Evolutionary conservation across 2,329 filamentous ascomycete genomes (phyloP), one percentile per base, ranked within the genome.

Genomic region (Penicillium sp.): DNA sequence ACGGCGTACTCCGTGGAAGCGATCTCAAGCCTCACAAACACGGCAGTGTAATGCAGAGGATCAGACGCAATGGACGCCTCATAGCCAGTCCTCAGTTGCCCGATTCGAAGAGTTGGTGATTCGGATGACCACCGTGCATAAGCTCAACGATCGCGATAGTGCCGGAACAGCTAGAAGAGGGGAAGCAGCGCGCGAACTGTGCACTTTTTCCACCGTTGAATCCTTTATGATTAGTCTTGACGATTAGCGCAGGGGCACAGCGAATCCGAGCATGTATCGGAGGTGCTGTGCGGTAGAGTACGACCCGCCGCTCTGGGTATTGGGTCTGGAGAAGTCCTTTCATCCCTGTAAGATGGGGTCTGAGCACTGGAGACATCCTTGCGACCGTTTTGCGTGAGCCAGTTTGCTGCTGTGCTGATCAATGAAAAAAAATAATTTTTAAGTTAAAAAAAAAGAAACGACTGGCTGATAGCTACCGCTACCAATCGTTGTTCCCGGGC

Each of bases 51-150:
- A 50, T 29, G 48, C 48, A 21, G n/a, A 10, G 48, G 44, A 16
- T 10, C 4, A 19, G 13, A 41, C 35, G 27, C n/a, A 2, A 27
- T 41, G 39, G 29, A 48, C 43, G 16, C 47, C 43, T 51, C 31
- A 60, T 37, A 16, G 26, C 14, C 8, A 21, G 35, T 53, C 51
- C 31, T 21, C 35, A 29, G 10, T 13, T 26, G 21, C 29, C 33
- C 37, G 22, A 49, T 44, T 8, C 11, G n/a, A 51, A 47, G 22
- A 21, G 59, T 65, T 65, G 61, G 61, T 66, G 64, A 66, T 64
- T 53, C 24, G 52, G 31, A 35, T 21, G 39, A 21, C 45, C 54
- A 45, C 55, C 55, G 55, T 65, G 64, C 64, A 65, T 65, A 64
- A 33, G 37, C 41, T 43, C 52, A 59, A 50, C 51, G 53, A 55